Percentiles rank a stretch among this genome's conserved stretches.
Evolutionary conservation across 495 filamentous ascomycete genomes (phyloP).

Genomic region (Recurvomyces mirabilis): DNA sequence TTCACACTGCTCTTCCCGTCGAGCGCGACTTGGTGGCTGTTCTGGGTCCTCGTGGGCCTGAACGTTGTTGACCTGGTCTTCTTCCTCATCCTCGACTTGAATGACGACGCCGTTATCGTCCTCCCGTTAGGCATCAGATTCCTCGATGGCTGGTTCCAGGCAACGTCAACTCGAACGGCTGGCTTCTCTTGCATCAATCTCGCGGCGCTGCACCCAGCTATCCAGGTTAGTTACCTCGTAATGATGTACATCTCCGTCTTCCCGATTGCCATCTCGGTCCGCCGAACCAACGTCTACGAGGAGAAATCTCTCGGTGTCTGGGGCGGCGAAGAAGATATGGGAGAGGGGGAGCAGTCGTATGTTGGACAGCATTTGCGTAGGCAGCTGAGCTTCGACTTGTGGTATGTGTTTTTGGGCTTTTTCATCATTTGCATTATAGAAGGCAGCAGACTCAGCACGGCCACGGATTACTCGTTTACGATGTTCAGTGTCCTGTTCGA

Average conservation of each 20-base stretch:
- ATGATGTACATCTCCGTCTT: constrained; percentile 99
- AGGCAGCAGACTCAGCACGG: constrained; percentile 48
- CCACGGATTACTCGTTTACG: constrained; percentile 52
- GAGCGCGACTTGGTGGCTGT: constrained; percentile 91
- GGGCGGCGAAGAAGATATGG: constrained; percentile 40
- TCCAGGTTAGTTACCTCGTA: constrained; percentile 88
- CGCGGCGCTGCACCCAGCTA: constrained; percentile 68
- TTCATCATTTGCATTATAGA: constrained; percentile 84
- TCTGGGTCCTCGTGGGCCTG: constrained; percentile 68
- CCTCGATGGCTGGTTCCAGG: constrained; percentile 79
- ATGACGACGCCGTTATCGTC: constrained; percentile 49
- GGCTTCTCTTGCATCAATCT: constrained; percentile 75
- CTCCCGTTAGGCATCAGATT: constrained; percentile 59
- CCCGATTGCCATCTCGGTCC: constrained; percentile 86
- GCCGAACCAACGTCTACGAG: constrained; percentile 93
- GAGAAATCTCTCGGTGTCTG: constrained; percentile 86
- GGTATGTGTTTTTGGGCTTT: constrained; percentile 81
- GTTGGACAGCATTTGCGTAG: constrained; percentile 77
- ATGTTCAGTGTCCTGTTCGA: constrained; percentile 82
- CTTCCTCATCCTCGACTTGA: constrained; percentile 79
- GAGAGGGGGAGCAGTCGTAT: constrained; percentile 54
- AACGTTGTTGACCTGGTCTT: constrained; percentile 79
- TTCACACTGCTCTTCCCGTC: constrained; percentile 88
- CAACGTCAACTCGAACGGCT: constrained; percentile 73
- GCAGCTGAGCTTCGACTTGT: constrained; percentile 87